Evolutionary conservation across 192 early-diverging fungal species (phyloP).

Genomic region (Podochytrium sp.): DNA sequence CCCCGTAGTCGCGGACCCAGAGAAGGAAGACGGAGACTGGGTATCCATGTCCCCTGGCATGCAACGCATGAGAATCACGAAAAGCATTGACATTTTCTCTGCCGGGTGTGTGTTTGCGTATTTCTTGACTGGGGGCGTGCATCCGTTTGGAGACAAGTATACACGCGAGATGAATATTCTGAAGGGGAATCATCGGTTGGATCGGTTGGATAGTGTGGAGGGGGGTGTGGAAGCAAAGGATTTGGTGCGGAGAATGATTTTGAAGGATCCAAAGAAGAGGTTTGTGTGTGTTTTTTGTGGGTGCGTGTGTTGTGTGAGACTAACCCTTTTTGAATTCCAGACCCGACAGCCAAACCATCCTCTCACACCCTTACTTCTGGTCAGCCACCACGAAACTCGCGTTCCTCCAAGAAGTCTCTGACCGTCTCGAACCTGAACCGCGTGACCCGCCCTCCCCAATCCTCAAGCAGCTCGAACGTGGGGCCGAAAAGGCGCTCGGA

Average conservation of each 20-base stretch:
- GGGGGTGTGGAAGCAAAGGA: constrained; percentile 87
- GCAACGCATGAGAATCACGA: constrained; percentile 62
- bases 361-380: constrained; percentile 98
- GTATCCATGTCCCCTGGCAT: too few relatives aligned
- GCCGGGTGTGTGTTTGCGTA: constrained; percentile 96
- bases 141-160: constrained; percentile 94
- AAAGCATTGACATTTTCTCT: constrained; percentile 94
- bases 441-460: constrained; percentile 70
- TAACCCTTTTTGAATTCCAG: constrained; percentile 43
- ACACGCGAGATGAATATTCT: constrained; percentile 91
- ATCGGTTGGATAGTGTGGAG: constrained; percentile 69
- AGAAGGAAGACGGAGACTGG: neutral
- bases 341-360: constrained; percentile 73
- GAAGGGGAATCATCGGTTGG: constrained; percentile 71
- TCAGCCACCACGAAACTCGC: constrained; percentile 76
- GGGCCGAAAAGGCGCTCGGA: constrained; percentile 64
- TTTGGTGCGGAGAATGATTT: constrained; percentile 89
- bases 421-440: constrained; percentile 90
- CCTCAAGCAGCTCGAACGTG: constrained; percentile 67
- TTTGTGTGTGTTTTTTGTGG: constrained; percentile 28
- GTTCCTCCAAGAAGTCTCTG: constrained; percentile 94
- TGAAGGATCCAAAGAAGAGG: constrained; percentile 71
- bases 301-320: neutral
- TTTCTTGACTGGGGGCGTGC: constrained; percentile 83
- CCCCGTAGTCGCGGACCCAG: constrained; percentile 10